Evolutionary conservation across 345 rosid species (phyloP).

Genomic region (Lagerstroemia speciosa): DNA sequence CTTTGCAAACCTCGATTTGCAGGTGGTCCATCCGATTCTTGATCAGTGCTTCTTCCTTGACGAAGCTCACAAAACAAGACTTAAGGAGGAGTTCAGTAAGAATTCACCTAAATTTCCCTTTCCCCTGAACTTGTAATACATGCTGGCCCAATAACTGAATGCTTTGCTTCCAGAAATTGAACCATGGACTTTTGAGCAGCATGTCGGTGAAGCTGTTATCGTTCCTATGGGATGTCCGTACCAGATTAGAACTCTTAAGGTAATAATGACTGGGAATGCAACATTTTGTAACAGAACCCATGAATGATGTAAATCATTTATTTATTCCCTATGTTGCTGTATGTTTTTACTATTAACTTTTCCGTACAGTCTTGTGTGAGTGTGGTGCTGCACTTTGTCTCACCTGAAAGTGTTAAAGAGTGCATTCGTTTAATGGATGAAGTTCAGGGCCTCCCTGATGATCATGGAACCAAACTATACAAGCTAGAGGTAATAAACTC

Average conservation of each 20-base stretch:
- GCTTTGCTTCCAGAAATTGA: conserved; percentile 50
- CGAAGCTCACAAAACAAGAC: conserved; percentile 58
- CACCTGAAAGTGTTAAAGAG: conserved; percentile 66
- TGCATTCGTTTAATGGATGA: conserved; percentile 59
- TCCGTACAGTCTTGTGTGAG: conserved; percentile 74
- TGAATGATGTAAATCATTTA: too few species aligned
- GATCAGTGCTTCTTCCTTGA: conserved; percentile 85
- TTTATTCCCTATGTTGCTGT: neutral
- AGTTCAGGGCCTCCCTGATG: conserved; percentile 59
- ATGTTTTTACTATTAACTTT: neutral
- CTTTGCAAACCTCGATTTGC: conserved; percentile 14
- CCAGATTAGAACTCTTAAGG: conserved; percentile 81
- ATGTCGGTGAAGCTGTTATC: conserved; percentile 88
- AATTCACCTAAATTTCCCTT: conserved; percentile 1
- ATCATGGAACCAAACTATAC: conserved; percentile 54
- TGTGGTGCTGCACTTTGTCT: conserved; percentile 75
- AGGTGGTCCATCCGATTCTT: conserved; percentile 75
- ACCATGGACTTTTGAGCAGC: conserved; percentile 93
- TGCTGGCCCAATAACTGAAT: neutral
- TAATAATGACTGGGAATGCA: conserved; percentile 12
- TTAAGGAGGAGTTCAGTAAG: conserved; percentile 84
- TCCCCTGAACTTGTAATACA: neutral
- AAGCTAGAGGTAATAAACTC: conserved; percentile 50
- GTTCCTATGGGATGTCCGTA: conserved; percentile 94
- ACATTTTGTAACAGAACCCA: neutral